phyloP scores from a whole-genome alignment of 2,329 filamentous ascomycete genomes.

The Calycina herbarum region DNA sequence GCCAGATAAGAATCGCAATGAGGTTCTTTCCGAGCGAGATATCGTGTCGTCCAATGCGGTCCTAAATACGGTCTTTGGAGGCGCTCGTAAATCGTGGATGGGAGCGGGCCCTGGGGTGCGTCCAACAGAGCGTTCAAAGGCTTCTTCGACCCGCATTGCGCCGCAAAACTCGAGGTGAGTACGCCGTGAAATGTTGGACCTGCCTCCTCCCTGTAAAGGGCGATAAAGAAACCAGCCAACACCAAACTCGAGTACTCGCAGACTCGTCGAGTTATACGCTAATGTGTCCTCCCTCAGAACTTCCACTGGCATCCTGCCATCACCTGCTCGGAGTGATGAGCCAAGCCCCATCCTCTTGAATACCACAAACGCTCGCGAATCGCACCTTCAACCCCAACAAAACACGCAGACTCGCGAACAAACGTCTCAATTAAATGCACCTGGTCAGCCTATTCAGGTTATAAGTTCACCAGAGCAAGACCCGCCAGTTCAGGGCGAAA shows the following conservation, averaged over 20 bases:
- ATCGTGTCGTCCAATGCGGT: conserved; percentile 39
- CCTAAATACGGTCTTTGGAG: conserved; percentile 38
- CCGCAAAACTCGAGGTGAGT: conserved; percentile 2
- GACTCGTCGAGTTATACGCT: not conserved
- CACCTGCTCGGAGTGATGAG: conserved; percentile 64
- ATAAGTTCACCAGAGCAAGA: not conserved
- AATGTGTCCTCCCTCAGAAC: conserved; percentile 2
- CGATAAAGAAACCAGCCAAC: not conserved
- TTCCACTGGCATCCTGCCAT: conserved; percentile 50
- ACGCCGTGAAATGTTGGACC: not conserved
- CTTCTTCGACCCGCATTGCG: conserved; percentile 19
- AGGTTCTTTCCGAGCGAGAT: conserved; percentile 32
- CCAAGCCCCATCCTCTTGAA: conserved; percentile 47
- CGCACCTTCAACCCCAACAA: conserved; percentile 18
- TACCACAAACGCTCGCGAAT: conserved; percentile 35
- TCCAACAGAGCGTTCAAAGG: conserved; percentile 33
- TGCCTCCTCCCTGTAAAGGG: conserved; percentile 20
- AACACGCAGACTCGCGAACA: conserved; percentile 6
- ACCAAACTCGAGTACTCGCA: not conserved
- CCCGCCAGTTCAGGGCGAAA: not conserved
- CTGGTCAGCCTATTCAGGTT: not conserved
- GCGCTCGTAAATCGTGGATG: conserved; percentile 40
- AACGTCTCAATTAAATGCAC: conserved; percentile 1
- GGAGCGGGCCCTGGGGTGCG: conserved; percentile 29
- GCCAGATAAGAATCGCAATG: conserved; percentile 34